These are phyloP conservation scores for Hericium coralloides DNA, from an alignment of 768 basidiomycete genomes.

Conservation along the genomic window DNA sequence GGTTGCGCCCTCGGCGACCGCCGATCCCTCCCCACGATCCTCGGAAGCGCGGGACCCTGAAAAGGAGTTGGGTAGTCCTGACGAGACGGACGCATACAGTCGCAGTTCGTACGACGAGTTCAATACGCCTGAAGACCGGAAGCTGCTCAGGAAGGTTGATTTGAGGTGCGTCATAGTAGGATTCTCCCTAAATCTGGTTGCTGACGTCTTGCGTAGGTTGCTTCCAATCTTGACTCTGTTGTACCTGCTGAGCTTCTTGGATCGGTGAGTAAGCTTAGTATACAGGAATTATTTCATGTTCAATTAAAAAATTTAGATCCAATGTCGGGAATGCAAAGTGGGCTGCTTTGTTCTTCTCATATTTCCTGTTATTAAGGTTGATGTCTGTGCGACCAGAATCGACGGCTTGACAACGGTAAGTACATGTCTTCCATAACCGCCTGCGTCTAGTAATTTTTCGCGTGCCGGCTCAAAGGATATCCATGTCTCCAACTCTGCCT, in stretches of 20 bases:
- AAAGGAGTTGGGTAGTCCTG: not conserved
- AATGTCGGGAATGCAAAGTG: slow-evolving; percentile 34
- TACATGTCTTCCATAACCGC: not conserved
- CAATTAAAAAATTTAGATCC: slow-evolving; percentile 13
- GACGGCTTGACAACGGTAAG: slow-evolving; percentile 31
- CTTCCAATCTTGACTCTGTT: slow-evolving; percentile 32
- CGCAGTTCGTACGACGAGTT: not conserved
- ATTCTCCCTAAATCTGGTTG: not conserved
- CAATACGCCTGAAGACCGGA: slow-evolving; percentile 2
- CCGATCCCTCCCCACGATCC: not conserved
- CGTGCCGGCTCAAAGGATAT: slow-evolving; percentile 33
- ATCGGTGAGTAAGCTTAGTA: slow-evolving; percentile 20
- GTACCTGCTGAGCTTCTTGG: slow-evolving; percentile 33
- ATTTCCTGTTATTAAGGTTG: too few species aligned
- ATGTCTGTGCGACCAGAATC: slow-evolving; percentile 26
- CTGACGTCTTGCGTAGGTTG: slow-evolving; percentile 16
- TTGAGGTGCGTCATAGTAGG: slow-evolving; percentile 1
- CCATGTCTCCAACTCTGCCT: slow-evolving; percentile 37
- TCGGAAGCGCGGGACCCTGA: not conserved
- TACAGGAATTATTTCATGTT: not conserved
- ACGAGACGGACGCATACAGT: not conserved
- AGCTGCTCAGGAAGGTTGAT: slow-evolving; percentile 10
- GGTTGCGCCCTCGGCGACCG: not conserved
- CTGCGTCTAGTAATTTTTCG: not conserved
- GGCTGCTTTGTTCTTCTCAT: not conserved